Percentiles rank a stretch among this genome's conserved stretches.
These are phyloP conservation scores for Mycena galericulata DNA, from an alignment of 768 basidiomycete genomes.

Conservation along the genomic window DNA sequence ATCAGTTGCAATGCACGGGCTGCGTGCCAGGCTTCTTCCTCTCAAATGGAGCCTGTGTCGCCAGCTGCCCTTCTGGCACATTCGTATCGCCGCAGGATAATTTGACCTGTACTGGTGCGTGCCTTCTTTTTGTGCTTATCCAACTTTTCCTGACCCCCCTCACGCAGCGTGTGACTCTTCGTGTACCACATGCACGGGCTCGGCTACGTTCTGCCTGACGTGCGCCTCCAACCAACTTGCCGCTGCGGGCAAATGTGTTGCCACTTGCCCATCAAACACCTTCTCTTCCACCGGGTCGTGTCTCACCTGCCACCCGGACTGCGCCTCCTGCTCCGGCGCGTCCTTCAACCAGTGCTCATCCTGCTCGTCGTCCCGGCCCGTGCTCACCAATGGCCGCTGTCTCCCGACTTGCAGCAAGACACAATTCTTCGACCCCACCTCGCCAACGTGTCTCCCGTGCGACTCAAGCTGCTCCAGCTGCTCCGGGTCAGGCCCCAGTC, in stretches of 20 bases:
- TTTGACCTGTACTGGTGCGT: conserved; percentile 72
- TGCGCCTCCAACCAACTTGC: conserved; percentile 78
- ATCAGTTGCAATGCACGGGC: conserved; percentile 77
- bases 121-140: background rate
- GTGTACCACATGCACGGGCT: conserved; percentile 77
- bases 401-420: conserved; percentile 77
- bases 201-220: conserved; percentile 77
- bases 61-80: conserved; percentile 77
- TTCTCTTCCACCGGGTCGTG: conserved; percentile 77
- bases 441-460: conserved; percentile 73
- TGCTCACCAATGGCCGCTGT: conserved; percentile 81
- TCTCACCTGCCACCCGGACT: conserved; percentile 84
- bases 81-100: conserved; percentile 81
- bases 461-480: conserved; percentile 77
- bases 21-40: conserved; percentile 86
- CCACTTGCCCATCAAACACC: conserved; percentile 76
- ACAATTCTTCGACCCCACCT: conserved; percentile 76
- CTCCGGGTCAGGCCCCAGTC: conserved; percentile 64
- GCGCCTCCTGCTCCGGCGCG: conserved; percentile 78
- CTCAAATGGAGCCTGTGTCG: conserved; percentile 75
- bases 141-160: background rate
- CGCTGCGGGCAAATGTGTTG: conserved; percentile 76
- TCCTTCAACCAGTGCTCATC: conserved; percentile 82
- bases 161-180: conserved; percentile 73
- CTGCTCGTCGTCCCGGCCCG: conserved; percentile 75